Conservation (phyloP, 2,329 filamentous ascomycete species). For the Diaporthe citrichinensis region DNA sequence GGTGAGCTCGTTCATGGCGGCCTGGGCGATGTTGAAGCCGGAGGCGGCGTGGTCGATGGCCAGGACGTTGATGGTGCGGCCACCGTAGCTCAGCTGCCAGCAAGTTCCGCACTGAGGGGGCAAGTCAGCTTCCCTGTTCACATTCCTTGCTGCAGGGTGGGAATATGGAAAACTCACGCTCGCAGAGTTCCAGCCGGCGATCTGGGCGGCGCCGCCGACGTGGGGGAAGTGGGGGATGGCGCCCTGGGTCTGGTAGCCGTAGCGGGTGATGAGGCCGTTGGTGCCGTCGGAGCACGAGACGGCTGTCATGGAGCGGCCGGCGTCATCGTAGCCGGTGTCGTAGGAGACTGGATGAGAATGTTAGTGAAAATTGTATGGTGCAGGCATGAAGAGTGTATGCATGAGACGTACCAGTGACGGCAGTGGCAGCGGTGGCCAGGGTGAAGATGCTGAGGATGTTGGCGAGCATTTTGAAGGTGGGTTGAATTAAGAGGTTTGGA, state of each 20-base stretch:
- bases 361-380: not conserved
- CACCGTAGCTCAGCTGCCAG: constrained; percentile 68
- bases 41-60: constrained; percentile 66
- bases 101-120: constrained; percentile 68
- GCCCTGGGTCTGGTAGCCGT: constrained; percentile 70
- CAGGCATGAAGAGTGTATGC: not conserved
- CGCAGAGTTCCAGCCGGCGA: constrained; percentile 70
- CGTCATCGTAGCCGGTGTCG: constrained; percentile 79
- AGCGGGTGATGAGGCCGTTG: constrained; percentile 76
- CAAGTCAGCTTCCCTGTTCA: not conserved
- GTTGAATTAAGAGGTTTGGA: not conserved
- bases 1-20: constrained; percentile 70
- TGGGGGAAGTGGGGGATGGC: constrained; percentile 65
- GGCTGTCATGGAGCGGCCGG: constrained; percentile 64
- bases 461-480: constrained; percentile 44
- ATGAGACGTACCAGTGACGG: constrained; percentile 44
- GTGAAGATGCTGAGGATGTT: constrained; percentile 47
- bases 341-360: constrained; percentile 71
- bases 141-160: no score
- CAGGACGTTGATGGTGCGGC: constrained; percentile 66
- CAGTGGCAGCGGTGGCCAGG: constrained; percentile 46
- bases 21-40: constrained; percentile 71
- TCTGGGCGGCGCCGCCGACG: constrained; percentile 67
- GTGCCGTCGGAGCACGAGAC: constrained; percentile 78
- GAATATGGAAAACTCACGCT: constrained; percentile 47